Conservation (phyloP, 1,139 yeast species). For the Candida anutae region DNA sequence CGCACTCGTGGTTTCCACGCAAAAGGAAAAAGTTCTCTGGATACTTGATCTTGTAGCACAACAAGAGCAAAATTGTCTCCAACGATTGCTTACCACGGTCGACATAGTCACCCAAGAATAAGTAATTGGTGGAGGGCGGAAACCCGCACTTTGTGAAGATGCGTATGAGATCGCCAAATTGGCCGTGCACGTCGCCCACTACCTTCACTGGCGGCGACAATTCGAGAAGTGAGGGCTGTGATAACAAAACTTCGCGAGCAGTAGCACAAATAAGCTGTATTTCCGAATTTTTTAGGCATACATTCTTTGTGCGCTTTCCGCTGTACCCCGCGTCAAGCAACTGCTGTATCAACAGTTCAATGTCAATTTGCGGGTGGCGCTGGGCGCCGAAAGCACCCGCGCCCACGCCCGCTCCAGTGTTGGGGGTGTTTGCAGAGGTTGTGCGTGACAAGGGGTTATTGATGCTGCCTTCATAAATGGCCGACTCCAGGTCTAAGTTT, state of each 20-base stretch:
- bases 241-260: constrained; percentile 79
- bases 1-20: constrained; percentile 96
- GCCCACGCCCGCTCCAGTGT: constrained; percentile 6
- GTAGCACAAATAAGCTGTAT: constrained; percentile 78
- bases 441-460: constrained; percentile 8
- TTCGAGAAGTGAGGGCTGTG: constrained; percentile 85
- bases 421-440: constrained; percentile 6
- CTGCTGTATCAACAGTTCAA: constrained; percentile 85
- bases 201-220: constrained; percentile 93
- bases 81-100: constrained; percentile 94
- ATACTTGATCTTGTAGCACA: constrained; percentile 90
- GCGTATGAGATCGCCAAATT: constrained; percentile 83
- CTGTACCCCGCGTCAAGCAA: constrained; percentile 91
- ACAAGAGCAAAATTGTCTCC: constrained; percentile 76
- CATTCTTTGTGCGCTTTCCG: constrained; percentile 84
- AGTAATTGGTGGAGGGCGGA: constrained; percentile 92
- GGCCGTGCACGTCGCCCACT: constrained; percentile 98
- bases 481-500: neutral
- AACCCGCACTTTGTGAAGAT: constrained; percentile 94
- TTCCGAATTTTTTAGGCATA: constrained; percentile 82
- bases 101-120: constrained; percentile 92
- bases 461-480: neutral
- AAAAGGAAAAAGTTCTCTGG: constrained; percentile 91
- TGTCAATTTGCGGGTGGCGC: constrained; percentile 40
- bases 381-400: too few species aligned